Conservation (phyloP, 495 filamentous ascomycete genomes). For the Penicillium simplicissimum region DNA sequence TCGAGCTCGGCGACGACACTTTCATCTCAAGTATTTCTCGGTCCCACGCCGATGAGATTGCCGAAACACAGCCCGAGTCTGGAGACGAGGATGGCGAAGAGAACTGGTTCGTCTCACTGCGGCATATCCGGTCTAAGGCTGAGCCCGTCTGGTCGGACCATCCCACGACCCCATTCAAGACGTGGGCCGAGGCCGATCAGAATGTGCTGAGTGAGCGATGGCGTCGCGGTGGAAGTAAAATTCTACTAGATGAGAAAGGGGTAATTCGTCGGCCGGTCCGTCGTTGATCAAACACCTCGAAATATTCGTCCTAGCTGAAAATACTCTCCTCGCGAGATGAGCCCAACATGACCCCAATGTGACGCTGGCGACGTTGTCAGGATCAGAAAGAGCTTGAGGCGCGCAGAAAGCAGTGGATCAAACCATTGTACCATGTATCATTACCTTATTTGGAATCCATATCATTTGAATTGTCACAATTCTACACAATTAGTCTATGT, state of each 20-base stretch:
- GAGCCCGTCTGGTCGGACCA: constrained; percentile 37
- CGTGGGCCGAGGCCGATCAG: constrained; percentile 41
- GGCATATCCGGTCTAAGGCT: constrained; percentile 22
- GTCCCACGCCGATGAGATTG: neutral
- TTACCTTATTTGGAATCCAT: neutral
- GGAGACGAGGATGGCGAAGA: constrained; percentile 27
- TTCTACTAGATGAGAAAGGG: constrained; percentile 37
- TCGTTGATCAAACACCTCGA: neutral
- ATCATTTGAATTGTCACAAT: too few species aligned
- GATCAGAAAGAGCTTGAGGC: neutral
- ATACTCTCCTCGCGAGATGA: neutral
- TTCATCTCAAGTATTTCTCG: constrained; percentile 9
- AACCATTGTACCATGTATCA: neutral
- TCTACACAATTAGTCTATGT: too few species aligned
- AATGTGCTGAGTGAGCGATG: constrained; percentile 33
- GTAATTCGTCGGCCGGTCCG: constrained; percentile 31
- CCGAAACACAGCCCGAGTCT: constrained; percentile 11
- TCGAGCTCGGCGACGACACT: constrained; percentile 43
- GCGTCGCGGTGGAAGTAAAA: constrained; percentile 27
- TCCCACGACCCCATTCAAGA: constrained; percentile 44
- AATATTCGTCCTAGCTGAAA: neutral
- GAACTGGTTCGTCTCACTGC: constrained; percentile 42
- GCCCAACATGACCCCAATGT: neutral
- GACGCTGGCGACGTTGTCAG: neutral
- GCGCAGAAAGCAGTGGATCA: neutral